Base-by-base conservation (phyloP, 805 yeast species). In the Saturnispora halmiae region DNA sequence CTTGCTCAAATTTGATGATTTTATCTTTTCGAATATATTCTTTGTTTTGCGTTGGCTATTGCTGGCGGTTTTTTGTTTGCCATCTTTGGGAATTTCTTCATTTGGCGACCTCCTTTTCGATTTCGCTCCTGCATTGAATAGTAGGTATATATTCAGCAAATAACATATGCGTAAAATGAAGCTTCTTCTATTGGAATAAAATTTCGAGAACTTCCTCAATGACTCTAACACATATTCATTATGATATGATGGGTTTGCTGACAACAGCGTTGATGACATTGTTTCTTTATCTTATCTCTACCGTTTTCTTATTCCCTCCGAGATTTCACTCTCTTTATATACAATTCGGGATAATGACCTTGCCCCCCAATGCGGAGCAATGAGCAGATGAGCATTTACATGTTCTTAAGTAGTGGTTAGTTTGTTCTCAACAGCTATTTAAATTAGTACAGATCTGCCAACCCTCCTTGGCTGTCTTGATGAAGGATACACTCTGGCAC, bases 401-500 rank as follows among this genome's bases (percentile, higher is more conserved):
- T 4, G 8, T 18, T 16, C 24, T n/a, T 26, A 5, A 26, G 34
- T 6, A 31, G 11, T 13, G 14, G 25, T 19, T 7, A 25, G 21
- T 5, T 11, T 26, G 8, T n/a, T n/a, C 14, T n/a, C 15, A 31
- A 6, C 14, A 5, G 9, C 15, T 3, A 7, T 14, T 30, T 19
- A 37, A 30, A 37, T n/a, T 14, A 37, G 18, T n/a, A 31, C 34
- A 18, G 40, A 37, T 11, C 11, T 24, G 13, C 24, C 28, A 18
- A 31, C 30, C 11, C 38, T 19, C 15, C 22, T 36, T 22, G 21
- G 36, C 26, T 26, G 20, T 22, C 45, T 18, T 13, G 24, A 11
- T 11, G 39, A 15, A 2, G 48, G 48, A n/a, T 31, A 60, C 38
- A 76, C 86, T 53, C 69, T 71, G 11, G 87, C 87, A 5, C 82